These are phyloP conservation scores for Pythium monospermum DNA, from an alignment of 352 stramenopile species.

Conservation along the genomic window DNA sequence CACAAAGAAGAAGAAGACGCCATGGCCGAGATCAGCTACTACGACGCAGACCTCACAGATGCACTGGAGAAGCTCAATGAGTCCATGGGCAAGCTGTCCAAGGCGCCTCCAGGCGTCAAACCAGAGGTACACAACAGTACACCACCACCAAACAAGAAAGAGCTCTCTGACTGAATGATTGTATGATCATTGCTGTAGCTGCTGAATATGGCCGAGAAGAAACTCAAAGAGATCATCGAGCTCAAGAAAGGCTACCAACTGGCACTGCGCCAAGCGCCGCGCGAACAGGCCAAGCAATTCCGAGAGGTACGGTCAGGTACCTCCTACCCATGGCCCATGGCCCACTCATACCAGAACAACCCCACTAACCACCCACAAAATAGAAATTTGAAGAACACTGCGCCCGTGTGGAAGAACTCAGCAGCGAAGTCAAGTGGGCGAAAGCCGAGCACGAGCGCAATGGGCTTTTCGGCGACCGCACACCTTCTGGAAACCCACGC, in stretches of 20 bases:
- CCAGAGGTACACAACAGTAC: constrained; percentile 27
- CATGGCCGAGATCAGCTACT: constrained; percentile 88
- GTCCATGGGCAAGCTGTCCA: constrained; percentile 79
- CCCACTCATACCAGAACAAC: too few species aligned
- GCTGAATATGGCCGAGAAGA: constrained; percentile 71
- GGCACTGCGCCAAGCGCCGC: constrained; percentile 65
- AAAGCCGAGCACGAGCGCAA: constrained; percentile 75
- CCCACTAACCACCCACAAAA: neutral
- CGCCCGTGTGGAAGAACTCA: constrained; percentile 75
- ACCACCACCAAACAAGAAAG: neutral
- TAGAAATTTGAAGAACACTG: constrained; percentile 85
- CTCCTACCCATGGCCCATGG: too few species aligned
- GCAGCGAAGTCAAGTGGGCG: constrained; percentile 72
- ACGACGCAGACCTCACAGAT: constrained; percentile 80
- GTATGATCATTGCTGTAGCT: constrained; percentile 32
- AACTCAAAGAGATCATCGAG: constrained; percentile 78
- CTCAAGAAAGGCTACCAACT: constrained; percentile 85
- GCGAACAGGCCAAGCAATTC: constrained; percentile 61
- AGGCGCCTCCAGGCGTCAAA: constrained; percentile 63
- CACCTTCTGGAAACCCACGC: constrained; percentile 24
- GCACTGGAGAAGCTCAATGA: constrained; percentile 82
- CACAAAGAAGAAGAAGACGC: neutral
- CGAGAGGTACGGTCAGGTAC: constrained; percentile 48
- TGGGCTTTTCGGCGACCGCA: constrained; percentile 65
- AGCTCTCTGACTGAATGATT: neutral